Conservation (phyloP, 2,329 filamentous ascomycete species). For the Ophiostoma tasmaniense region DNA sequence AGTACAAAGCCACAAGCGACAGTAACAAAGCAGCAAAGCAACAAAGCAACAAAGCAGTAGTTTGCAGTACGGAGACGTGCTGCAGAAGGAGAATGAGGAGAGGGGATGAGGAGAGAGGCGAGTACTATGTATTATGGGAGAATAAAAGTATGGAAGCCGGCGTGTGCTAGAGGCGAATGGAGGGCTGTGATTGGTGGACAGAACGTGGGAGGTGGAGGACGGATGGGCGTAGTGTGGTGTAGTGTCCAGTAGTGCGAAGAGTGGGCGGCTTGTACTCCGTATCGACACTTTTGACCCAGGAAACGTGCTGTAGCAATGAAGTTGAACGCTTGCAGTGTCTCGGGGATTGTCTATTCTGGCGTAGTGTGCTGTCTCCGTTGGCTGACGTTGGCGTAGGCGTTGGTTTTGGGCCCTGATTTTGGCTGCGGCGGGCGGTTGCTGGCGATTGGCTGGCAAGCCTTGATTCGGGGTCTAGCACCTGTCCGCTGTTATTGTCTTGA, state of each 20-base stretch:
- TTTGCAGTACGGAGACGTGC: neutral
- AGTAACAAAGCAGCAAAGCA: neutral
- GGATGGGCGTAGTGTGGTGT: conserved; percentile 8
- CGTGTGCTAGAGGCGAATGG: neutral
- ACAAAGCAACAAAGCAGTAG: neutral
- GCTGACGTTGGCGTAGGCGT: neutral
- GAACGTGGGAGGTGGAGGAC: conserved; percentile 11
- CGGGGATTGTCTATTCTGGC: neutral
- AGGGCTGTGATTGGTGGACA: conserved; percentile 12
- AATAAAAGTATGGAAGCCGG: conserved; percentile 1
- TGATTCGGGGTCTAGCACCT: neutral
- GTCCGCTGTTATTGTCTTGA: conserved; percentile 1
- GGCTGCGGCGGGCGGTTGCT: neutral
- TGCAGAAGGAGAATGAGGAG: neutral
- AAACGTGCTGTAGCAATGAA: neutral
- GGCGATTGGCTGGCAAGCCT: neutral
- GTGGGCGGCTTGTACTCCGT: conserved; percentile 8
- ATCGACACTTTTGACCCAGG: neutral
- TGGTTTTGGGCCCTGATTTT: neutral
- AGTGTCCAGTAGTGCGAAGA: conserved; percentile 3
- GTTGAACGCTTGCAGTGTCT: neutral
- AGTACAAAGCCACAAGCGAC: conserved; percentile 4
- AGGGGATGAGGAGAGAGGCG: neutral
- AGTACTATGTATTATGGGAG: neutral
- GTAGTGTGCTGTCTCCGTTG: neutral